Percentiles rank a stretch among this genome's conserved stretches.
Evolutionary conservation across 1,139 yeast genomes (phyloP).

Genomic region (Diutina pseudorugosa): DNA sequence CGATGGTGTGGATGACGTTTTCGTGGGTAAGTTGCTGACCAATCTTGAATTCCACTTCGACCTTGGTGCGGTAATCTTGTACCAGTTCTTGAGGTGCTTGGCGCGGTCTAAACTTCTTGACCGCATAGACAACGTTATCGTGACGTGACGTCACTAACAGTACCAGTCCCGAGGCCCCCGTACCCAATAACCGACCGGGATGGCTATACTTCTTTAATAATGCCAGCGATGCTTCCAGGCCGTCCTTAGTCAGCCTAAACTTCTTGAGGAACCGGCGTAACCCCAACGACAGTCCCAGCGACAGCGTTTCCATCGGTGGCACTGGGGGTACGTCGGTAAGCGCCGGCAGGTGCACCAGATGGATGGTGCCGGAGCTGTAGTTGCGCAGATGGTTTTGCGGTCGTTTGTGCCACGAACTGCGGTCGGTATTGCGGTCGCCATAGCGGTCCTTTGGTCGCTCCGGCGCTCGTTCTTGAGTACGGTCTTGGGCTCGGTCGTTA

Average conservation of each 20-base stretch:
- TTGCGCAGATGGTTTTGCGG: neutral
- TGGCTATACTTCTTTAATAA: constrained; percentile 37
- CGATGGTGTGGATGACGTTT: constrained; percentile 54
- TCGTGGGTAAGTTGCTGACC: constrained; percentile 51
- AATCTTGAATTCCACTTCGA: constrained; percentile 53
- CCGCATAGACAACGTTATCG: constrained; percentile 47
- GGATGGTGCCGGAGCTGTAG: constrained; percentile 1
- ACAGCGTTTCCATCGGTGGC: constrained; percentile 5
- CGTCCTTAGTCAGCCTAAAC: neutral
- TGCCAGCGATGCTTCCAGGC: constrained; percentile 6
- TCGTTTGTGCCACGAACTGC: neutral
- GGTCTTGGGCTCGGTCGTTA: too few relatives aligned
- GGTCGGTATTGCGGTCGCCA: neutral
- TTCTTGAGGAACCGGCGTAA: constrained; percentile 1
- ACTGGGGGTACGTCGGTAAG: constrained; percentile 5
- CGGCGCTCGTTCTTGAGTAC: too few relatives aligned
- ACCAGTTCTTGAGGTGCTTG: constrained; percentile 35
- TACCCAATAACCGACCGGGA: constrained; percentile 49
- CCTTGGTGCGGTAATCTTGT: constrained; percentile 45
- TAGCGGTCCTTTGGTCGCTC: too few relatives aligned
- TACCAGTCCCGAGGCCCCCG: constrained; percentile 75
- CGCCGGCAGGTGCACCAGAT: neutral
- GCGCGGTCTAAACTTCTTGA: constrained; percentile 53
- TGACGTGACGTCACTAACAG: constrained; percentile 37
- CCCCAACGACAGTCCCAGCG: constrained; percentile 5